Percentiles rank a stretch among this genome's conserved stretches.
Evolutionary conservation across 345 rosid species (phyloP).

Genomic region (Zanthoxylum bungeanum): DNA sequence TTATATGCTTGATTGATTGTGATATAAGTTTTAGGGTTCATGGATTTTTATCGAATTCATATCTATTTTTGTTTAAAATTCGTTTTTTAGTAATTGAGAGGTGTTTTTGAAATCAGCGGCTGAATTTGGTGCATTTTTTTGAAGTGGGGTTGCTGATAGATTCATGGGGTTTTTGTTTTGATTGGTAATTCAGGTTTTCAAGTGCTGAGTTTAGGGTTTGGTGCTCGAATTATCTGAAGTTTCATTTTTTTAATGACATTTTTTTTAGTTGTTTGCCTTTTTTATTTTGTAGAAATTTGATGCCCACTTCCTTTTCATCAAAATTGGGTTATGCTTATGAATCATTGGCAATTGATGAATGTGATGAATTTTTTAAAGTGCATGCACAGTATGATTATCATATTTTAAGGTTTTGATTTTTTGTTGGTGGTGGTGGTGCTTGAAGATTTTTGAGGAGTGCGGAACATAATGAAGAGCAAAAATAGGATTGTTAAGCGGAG

Average conservation of each 20-base stretch:
- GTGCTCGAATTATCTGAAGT: conserved; percentile 13
- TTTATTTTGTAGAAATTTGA: background rate
- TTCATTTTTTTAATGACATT: conserved; percentile 4
- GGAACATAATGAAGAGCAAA: conserved; percentile 46
- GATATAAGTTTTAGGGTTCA: background rate
- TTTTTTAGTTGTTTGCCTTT: background rate
- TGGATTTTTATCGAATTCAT: conserved; percentile 6
- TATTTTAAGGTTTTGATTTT: conserved; percentile 23
- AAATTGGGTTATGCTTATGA: background rate
- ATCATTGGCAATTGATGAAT: background rate
- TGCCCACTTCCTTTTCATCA: conserved; percentile 5
- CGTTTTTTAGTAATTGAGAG: background rate
- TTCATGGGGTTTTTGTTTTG: no score
- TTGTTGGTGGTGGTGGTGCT: conserved; percentile 18
- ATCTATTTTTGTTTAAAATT: background rate
- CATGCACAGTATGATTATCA: background rate
- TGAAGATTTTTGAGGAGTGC: conserved; percentile 35
- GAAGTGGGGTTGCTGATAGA: conserved; percentile 19
- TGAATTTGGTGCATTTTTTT: conserved; percentile 6
- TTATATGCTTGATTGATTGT: conserved; percentile 1
- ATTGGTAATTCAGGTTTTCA: conserved; percentile 13
- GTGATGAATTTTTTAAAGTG: background rate
- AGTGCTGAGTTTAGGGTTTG: conserved; percentile 14
- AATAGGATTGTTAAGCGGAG: conserved; percentile 33
- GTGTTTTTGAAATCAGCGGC: background rate